Base-by-base conservation (phyloP, 1,284 basidiomycete genomes). In the Naganishia albida region DNA sequence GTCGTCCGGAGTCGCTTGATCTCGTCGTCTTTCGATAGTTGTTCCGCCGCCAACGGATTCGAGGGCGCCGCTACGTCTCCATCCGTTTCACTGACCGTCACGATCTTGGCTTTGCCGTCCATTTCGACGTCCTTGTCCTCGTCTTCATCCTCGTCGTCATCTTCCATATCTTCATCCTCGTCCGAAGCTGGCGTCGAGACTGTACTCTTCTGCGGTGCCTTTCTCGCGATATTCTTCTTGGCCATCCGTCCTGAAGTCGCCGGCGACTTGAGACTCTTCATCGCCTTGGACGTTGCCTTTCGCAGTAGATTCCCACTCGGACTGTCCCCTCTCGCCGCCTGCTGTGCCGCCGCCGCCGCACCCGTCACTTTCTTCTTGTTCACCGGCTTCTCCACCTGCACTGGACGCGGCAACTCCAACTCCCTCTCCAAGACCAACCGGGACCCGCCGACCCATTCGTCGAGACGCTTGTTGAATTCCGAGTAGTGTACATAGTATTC, bases 401-500 rank as follows among this genome's bases (percentile, higher is more conserved):
- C 56, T 38, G 82, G 80, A 73, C 90, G 91, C 1, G 96, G 96
- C 93, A 92, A 97, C 77, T 97, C 92, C 70, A 99, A 85, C 74
- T 97, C 93, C 70, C 89, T 85, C 66, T 83, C 85, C 34, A 94
- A 83, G 53, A 97, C 85, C 66, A 99, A 84, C 39, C 93, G 86
- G 2, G 89, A 88, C 18, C 90, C 91, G 28, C 88, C 82, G n/a
- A 99, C 89, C 96, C 96, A 99, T 70, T 97, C 96, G 78, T 99
- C 96, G 57, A 99, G 84, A 73, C 96, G 93, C 80, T 97, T 96
- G 83, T 97, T 98, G 84, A 96, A 97, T 72, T 91, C 87, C 74
- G 95, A 91, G 87, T 94, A 98, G 75, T 98, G 94, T 42, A 96
- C 91, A 75, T 97, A 98, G 82, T 88, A 97, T 78, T 98, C 93